Evolutionary conservation across 2,329 filamentous ascomycete genomes (phyloP).

Genomic region (Gaeumannomyces tritici): DNA sequence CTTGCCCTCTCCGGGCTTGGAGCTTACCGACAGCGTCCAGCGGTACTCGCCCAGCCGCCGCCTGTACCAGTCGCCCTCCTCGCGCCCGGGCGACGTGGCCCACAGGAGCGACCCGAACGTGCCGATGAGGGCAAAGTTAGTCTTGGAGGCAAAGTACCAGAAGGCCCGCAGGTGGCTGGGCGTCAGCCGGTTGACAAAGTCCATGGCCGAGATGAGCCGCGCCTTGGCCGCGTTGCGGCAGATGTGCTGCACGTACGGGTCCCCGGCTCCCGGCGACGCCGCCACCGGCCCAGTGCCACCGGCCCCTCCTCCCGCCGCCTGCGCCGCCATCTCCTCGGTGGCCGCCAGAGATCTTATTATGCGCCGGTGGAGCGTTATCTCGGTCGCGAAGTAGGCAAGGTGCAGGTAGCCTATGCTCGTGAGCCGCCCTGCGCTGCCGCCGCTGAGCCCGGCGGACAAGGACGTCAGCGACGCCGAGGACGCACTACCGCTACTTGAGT

Average conservation of each 20-base stretch:
- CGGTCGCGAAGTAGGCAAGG: constrained; percentile 85
- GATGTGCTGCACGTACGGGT: constrained; percentile 81
- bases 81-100: constrained; percentile 76
- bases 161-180: constrained; percentile 81
- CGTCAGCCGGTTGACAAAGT: constrained; percentile 88
- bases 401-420: constrained; percentile 70
- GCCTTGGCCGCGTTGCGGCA: constrained; percentile 92
- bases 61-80: constrained; percentile 90
- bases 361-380: constrained; percentile 85
- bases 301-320: constrained; percentile 13
- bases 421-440: constrained; percentile 23
- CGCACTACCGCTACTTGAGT: constrained; percentile 23
- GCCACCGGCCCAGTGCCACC: not conserved
- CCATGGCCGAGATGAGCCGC: constrained; percentile 89
- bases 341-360: constrained; percentile 72
- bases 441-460: constrained; percentile 23
- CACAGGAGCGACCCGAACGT: constrained; percentile 87
- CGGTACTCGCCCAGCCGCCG: constrained; percentile 78
- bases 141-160: constrained; percentile 83
- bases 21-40: constrained; percentile 86
- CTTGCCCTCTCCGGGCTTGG: constrained; percentile 52
- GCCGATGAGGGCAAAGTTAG: constrained; percentile 89
- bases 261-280: constrained; percentile 30
- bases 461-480: constrained; percentile 16
- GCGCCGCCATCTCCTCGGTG: constrained; percentile 25